Evolutionary conservation across 2,329 filamentous ascomycete species (phyloP).

Genomic region (Xylariaceae sp.): DNA sequence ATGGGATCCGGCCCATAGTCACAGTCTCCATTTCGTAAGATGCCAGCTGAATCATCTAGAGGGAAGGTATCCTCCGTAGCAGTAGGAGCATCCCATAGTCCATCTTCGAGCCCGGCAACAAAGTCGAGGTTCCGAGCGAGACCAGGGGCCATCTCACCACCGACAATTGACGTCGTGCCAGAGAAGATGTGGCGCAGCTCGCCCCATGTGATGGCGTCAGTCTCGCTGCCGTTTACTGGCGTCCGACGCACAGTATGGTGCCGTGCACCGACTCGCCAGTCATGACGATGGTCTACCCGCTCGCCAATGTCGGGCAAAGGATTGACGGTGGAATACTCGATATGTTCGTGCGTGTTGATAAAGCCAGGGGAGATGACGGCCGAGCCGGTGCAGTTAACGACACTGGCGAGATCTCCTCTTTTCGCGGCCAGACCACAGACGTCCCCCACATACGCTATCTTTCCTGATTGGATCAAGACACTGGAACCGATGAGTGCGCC

Average conservation of each 20-base stretch:
- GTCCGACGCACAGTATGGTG: constrained; percentile 19
- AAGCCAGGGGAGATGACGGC: constrained; percentile 30
- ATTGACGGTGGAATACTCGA: constrained; percentile 25
- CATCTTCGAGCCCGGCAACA: constrained; percentile 22
- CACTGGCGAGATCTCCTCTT: constrained; percentile 11
- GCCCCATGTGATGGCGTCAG: constrained; percentile 25
- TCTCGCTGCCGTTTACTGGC: constrained; percentile 21
- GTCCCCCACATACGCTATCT: constrained; percentile 19
- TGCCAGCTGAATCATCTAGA: constrained; percentile 23
- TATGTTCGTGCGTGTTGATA: constrained; percentile 32
- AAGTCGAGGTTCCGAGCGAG: constrained; percentile 31
- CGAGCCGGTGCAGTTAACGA: constrained; percentile 24
- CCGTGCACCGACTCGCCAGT: constrained; percentile 29
- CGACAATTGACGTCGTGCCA: constrained; percentile 31
- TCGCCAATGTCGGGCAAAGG: constrained; percentile 26
- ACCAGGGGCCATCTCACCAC: constrained; percentile 26
- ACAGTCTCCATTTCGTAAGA: constrained; percentile 26
- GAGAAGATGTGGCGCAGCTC: constrained; percentile 32
- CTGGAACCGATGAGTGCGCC: constrained; percentile 22
- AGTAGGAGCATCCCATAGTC: constrained; percentile 10
- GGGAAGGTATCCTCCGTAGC: constrained; percentile 28
- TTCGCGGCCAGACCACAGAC: constrained; percentile 6
- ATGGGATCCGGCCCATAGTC: constrained; percentile 26
- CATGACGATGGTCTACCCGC: constrained; percentile 26
- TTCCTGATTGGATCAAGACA: constrained; percentile 28